phyloP scores from a whole-genome alignment of 306 rosid genomes.

The Prunus mongolica region DNA sequence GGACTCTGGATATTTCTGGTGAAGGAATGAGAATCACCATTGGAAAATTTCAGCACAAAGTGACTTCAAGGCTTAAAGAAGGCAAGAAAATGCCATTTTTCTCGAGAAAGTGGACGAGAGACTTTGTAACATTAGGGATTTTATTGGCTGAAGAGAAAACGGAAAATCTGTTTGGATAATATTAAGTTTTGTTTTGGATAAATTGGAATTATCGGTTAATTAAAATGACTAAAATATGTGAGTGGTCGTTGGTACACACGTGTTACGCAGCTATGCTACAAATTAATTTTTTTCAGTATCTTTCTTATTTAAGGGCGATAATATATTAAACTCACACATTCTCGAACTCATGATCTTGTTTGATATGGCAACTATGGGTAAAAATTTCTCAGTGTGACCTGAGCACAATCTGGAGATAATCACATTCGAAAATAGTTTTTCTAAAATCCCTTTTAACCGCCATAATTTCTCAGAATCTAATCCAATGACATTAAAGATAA shows the following conservation, averaged over 20 bases:
- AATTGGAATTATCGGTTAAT: conserved; percentile 20
- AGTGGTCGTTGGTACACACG: conserved; percentile 23
- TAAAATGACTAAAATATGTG: conserved; percentile 8
- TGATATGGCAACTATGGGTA: too few relatives aligned
- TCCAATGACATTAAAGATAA: too few relatives aligned
- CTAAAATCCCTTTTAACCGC: too few relatives aligned
- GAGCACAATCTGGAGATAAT: too few relatives aligned
- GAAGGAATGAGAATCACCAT: conserved; percentile 64
- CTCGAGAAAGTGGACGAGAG: conserved; percentile 7
- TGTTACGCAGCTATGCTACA: background rate
- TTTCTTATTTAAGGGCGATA: too few relatives aligned
- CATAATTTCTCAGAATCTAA: too few relatives aligned
- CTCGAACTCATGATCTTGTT: too few relatives aligned
- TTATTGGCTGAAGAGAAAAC: conserved; percentile 14
- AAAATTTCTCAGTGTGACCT: too few relatives aligned
- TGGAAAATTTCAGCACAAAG: background rate
- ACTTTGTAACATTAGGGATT: background rate
- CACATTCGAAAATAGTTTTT: too few relatives aligned
- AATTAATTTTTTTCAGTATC: too few relatives aligned
- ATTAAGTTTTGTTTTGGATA: conserved; percentile 17
- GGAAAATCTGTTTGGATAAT: conserved; percentile 34
- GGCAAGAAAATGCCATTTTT: conserved; percentile 18
- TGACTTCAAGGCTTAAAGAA: background rate
- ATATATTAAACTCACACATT: too few relatives aligned
- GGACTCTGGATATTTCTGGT: conserved; percentile 33